These are phyloP conservation scores for Paspalum vaginatum DNA, from an alignment of 176 grass and related monocot species.

Conservation along the genomic window DNA sequence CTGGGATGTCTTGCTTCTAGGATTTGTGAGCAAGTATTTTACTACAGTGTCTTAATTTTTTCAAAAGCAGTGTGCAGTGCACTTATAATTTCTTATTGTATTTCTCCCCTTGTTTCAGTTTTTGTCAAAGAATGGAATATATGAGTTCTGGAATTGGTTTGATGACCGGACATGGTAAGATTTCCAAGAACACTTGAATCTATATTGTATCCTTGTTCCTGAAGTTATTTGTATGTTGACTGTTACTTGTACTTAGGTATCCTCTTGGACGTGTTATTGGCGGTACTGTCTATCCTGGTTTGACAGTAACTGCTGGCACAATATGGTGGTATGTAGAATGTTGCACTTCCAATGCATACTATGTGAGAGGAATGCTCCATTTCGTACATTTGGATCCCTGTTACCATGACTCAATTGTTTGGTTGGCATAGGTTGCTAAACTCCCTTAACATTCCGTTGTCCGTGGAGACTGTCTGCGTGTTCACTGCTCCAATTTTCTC, in stretches of 20 bases:
- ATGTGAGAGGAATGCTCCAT: not conserved
- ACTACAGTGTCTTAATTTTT: not conserved
- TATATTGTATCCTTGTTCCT: not conserved
- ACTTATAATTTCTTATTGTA: not conserved
- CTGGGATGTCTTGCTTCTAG: not conserved
- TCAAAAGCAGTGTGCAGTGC: not conserved
- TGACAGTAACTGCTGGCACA: slow-evolving; percentile 93
- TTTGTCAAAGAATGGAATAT: slow-evolving; percentile 98
- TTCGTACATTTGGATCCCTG: not conserved
- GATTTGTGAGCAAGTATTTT: not conserved
- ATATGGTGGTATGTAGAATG: slow-evolving; percentile 78
- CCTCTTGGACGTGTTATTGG: slow-evolving; percentile 98
- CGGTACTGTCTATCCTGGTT: slow-evolving; percentile 91
- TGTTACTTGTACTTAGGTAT: slow-evolving; percentile 65
- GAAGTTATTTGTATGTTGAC: slow-evolving; percentile 30
- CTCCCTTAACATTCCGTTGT: slow-evolving; percentile 87
- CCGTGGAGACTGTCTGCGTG: slow-evolving; percentile 95
- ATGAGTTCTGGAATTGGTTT: slow-evolving; percentile 99
- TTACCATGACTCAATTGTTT: slow-evolving; percentile 20
- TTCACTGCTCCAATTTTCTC: slow-evolving; percentile 99
- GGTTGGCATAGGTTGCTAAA: slow-evolving; percentile 66
- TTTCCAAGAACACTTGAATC: not conserved
- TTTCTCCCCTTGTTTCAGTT: slow-evolving; percentile 62
- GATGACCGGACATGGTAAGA: slow-evolving; percentile 94
- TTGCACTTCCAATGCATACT: not conserved